Conservation (phyloP, 2,329 filamentous ascomycete genomes). For the Endocalyx cinctus region DNA sequence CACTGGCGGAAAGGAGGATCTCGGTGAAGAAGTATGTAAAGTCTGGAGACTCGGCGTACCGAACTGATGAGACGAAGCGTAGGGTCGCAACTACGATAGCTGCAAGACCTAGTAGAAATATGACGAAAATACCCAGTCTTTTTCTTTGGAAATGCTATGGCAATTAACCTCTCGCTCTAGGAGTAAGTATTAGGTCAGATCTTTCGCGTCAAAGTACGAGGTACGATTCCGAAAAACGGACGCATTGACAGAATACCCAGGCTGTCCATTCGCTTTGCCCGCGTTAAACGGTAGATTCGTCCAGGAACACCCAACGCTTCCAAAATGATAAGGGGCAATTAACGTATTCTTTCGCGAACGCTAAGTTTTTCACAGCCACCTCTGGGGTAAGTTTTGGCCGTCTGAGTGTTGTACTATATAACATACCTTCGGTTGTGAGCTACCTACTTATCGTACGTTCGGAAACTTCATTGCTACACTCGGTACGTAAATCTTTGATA, state of each 20-base stretch:
- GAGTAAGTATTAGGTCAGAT: not conserved
- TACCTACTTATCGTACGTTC: not conserved
- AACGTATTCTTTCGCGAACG: not conserved
- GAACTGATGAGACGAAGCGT: not conserved
- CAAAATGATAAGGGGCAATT: slow-evolving; percentile 1
- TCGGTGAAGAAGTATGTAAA: not conserved
- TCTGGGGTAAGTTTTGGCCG: not conserved
- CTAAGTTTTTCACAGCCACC: not conserved
- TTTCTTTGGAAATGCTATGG: slow-evolving; percentile 1
- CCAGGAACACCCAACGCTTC: slow-evolving; percentile 1
- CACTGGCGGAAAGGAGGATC: not conserved
- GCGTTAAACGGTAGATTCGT: slow-evolving; percentile 1
- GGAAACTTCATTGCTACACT: no score
- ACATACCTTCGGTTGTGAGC: not conserved
- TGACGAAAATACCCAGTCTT: slow-evolving; percentile 1
- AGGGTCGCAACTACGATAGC: not conserved
- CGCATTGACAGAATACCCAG: slow-evolving; percentile 1
- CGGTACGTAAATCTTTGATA: not conserved
- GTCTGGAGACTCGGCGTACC: not conserved
- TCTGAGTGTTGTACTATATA: not conserved
- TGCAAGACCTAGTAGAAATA: not conserved
- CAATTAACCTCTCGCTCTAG: not conserved
- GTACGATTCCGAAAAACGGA: not conserved
- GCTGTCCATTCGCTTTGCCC: not conserved
- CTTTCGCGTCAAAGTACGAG: not conserved